Evolutionary conservation across 2,329 filamentous ascomycete genomes (phyloP), one percentile per base, ranked within the genome.

Genomic region (Alternaria solani): DNA sequence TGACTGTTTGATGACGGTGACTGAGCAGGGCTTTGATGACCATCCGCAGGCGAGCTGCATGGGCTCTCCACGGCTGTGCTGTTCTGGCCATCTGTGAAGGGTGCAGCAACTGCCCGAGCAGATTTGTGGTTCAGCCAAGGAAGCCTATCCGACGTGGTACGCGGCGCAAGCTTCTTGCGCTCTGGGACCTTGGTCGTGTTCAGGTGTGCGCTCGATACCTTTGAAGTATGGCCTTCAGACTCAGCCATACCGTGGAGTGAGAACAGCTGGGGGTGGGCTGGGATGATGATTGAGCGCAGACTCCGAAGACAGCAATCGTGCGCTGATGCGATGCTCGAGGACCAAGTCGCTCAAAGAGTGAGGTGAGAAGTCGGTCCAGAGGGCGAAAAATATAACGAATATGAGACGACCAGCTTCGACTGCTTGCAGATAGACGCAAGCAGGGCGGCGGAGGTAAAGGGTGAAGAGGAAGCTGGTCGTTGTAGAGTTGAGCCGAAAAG

Each of bases 81-180:
- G 8, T 38, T 32, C 4, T 49, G 55, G 4, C 47, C 51, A 43
- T 44, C 34, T n/a, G 43, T 34, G 6, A 59, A 62, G 6, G 51
- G 38, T 20, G 30, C 38, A n/a, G 26, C 18, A 23, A 55, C 49
- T 16, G 41, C 28, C 30, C 59, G 62, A 5, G 69, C 55, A n/a
- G 39, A 44, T 12, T 67, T 74, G 16, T 63, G 65, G 44, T 74
- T 72, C 7, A 78, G 66, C 75, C 75, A 78, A 16, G 74, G 75
- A 20, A 76, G 68, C 47, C 53, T 70, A 23, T 64, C 75, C 1
- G 53, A 30, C 5, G 61, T 66, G 20, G 52, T 62, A 5, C 61
- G 61, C 12, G 61, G 59, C 16, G 60, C 26, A 44, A 66, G 41
- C 51, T 62, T 72, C 18, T 42, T 65, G 44, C 16, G 47, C 8